These are phyloP conservation scores for Rhodotorula paludigena DNA, from an alignment of 768 basidiomycete species.

Conservation along the genomic window DNA sequence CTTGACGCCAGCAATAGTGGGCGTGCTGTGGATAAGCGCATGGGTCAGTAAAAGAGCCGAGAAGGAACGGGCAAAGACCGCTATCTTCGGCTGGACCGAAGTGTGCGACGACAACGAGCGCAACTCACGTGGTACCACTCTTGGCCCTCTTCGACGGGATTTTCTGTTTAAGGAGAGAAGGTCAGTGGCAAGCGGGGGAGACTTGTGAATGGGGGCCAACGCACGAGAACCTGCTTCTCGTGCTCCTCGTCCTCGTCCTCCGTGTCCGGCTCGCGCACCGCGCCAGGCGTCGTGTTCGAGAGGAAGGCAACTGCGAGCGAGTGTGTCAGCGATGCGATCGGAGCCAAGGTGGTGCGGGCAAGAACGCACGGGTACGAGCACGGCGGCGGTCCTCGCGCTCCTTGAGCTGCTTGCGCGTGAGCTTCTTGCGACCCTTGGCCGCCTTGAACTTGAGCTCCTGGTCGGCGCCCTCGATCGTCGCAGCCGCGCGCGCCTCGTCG, in stretches of 20 bases:
- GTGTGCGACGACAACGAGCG: no score
- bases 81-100: no score
- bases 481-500: conserved; percentile 30
- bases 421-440: conserved; percentile 39
- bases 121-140: conserved; percentile 1
- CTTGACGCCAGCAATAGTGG: neutral
- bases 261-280: conserved; percentile 35
- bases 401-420: conserved; percentile 38
- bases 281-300: conserved; percentile 26
- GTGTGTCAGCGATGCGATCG: neutral
- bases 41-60: no score
- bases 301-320: conserved; percentile 28
- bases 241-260: conserved; percentile 29
- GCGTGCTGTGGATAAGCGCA: no score
- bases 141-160: neutral
- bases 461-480: conserved; percentile 19
- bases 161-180: neutral
- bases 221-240: conserved; percentile 17
- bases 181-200: neutral
- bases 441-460: conserved; percentile 39
- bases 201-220: neutral
- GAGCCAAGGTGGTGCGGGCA: neutral
- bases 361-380: conserved; percentile 30
- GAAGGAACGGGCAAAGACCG: no score
- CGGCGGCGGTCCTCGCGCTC: conserved; percentile 39